Conservation (phyloP, 192 early-diverging fungal species). For the Coemansia sp. region DNA sequence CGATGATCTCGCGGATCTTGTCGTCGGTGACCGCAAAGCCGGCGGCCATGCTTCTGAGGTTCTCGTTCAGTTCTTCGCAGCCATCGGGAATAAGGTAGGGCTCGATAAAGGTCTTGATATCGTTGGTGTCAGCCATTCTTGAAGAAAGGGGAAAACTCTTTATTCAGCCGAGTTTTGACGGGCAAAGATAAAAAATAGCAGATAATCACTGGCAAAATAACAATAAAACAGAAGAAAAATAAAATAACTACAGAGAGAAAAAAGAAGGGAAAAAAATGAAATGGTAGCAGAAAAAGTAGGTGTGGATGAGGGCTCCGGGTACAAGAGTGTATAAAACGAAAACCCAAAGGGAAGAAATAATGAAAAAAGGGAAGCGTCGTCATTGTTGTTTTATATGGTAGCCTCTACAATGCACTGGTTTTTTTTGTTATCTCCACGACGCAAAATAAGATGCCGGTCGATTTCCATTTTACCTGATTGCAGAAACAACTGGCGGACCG, state of each 20-base stretch:
- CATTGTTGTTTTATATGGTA: neutral
- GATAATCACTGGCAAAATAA: conserved; percentile 7
- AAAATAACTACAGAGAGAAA: neutral
- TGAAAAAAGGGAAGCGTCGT: neutral
- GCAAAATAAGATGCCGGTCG: neutral
- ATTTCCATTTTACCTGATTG: no score
- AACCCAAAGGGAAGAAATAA: neutral
- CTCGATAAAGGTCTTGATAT: conserved; percentile 42
- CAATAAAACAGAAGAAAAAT: conserved; percentile 1
- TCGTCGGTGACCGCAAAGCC: conserved; percentile 61
- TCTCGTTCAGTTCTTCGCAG: conserved; percentile 54
- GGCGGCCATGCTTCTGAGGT: conserved; percentile 51
- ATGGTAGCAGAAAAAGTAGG: neutral
- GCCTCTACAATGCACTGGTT: neutral
- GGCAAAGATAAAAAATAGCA: neutral
- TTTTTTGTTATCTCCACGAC: neutral
- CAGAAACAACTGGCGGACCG: neutral
- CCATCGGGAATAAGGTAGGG: conserved; percentile 42
- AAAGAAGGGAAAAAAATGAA: neutral
- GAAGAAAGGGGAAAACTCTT: conserved; percentile 3
- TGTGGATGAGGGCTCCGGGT: neutral
- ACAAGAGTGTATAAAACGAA: neutral
- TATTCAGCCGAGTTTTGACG: neutral
- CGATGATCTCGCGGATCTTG: conserved; percentile 58
- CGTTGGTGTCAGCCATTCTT: conserved; percentile 53